Evolutionary conservation across 129 eudicot species (phyloP).

Genomic region (Flaveria bidentis): DNA sequence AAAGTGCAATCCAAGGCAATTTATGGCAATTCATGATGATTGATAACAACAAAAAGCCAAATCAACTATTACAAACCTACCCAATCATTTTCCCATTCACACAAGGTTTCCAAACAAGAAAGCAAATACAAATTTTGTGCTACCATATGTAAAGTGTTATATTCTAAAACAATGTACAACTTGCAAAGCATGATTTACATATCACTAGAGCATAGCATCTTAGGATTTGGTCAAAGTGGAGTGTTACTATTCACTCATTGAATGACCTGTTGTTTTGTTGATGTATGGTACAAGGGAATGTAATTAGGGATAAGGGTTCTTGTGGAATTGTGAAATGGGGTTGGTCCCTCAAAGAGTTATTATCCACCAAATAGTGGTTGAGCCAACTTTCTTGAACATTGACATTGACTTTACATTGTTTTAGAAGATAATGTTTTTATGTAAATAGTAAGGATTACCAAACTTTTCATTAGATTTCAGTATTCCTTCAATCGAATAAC

Average conservation of each 20-base stretch:
- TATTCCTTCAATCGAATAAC: constrained; percentile 9
- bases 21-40: constrained; percentile 42
- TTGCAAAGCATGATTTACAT: not conserved
- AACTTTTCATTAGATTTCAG: constrained; percentile 26
- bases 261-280: constrained; percentile 24
- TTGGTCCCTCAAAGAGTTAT: constrained; percentile 38
- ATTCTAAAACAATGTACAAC: not conserved
- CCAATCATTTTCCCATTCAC: constrained; percentile 36
- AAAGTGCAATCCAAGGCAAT: constrained; percentile 43
- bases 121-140: not conserved
- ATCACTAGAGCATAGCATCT: not conserved
- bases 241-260: constrained; percentile 22
- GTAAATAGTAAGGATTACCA: constrained; percentile 38
- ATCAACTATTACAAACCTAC: constrained; percentile 31
- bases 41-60: constrained; percentile 35
- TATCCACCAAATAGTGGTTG: constrained; percentile 43
- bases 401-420: constrained; percentile 25
- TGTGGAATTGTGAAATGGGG: constrained; percentile 27
- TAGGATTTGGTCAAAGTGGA: not conserved
- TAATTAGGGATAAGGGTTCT: constrained; percentile 34
- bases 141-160: not conserved
- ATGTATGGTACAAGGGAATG: constrained; percentile 39
- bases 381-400: constrained; percentile 30
- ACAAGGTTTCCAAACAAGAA: constrained; percentile 14
- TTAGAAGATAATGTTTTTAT: constrained; percentile 31